A percentile compares a stretch with the other conserved stretches of the same genome.
These are phyloP conservation scores for Aspergillus sp. DNA, from an alignment of 2,329 filamentous ascomycete genomes.

Conservation along the genomic window DNA sequence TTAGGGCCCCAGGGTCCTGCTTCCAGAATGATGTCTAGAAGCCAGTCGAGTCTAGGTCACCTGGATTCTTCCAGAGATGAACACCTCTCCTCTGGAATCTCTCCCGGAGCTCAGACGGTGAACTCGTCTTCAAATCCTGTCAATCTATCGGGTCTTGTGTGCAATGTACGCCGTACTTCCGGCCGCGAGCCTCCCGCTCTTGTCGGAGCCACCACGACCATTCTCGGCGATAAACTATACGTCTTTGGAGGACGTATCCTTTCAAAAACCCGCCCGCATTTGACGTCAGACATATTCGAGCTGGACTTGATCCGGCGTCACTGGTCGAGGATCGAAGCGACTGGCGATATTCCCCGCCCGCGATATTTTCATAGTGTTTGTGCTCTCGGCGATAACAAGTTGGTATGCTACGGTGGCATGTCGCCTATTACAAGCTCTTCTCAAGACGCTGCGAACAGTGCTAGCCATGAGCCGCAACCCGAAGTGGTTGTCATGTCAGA, in stretches of 20 bases:
- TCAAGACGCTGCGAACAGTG: constrained; percentile 48
- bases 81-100: constrained; percentile 31
- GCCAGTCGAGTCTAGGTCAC: constrained; percentile 45
- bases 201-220: constrained; percentile 93
- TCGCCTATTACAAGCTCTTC: constrained; percentile 68
- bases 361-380: constrained; percentile 98
- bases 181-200: constrained; percentile 88
- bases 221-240: constrained; percentile 93
- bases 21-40: constrained; percentile 42
- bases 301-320: constrained; percentile 87
- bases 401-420: constrained; percentile 99
- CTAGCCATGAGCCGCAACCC: constrained; percentile 67
- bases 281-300: constrained; percentile 92
- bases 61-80: constrained; percentile 40
- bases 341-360: constrained; percentile 84
- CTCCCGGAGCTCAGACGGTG: constrained; percentile 35
- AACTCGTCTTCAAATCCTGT: constrained; percentile 51
- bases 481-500: constrained; percentile 98
- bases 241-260: constrained; percentile 92
- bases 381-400: constrained; percentile 87
- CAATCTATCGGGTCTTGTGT: constrained; percentile 68
- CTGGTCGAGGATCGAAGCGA: constrained; percentile 87
- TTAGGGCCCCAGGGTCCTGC: constrained; percentile 8
- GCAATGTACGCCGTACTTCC: constrained; percentile 78
- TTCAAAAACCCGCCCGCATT: constrained; percentile 78